Percentiles rank a stretch among this genome's conserved stretches.
phyloP scores from a whole-genome alignment of 164 flowering plant genomes.

The Tetrastigma voinierianum region DNA sequence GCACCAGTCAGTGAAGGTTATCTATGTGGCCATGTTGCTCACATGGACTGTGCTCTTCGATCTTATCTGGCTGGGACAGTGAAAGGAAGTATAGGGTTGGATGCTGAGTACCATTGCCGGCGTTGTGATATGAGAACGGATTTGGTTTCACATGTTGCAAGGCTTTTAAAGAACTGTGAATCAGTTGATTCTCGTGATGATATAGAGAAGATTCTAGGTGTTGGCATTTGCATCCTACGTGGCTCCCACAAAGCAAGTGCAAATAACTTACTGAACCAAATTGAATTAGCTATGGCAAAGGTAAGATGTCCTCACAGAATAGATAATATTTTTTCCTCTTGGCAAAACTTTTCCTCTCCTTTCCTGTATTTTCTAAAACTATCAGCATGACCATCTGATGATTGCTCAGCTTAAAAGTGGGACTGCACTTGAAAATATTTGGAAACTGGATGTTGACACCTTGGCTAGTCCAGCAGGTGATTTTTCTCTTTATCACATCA shows the following conservation, averaged over 20 bases:
- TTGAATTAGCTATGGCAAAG: conserved; percentile 44
- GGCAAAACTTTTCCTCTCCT: conserved; percentile 4
- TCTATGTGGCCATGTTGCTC: conserved; percentile 82
- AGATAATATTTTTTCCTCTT: background rate
- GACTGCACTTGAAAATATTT: conserved; percentile 38
- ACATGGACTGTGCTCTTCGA: conserved; percentile 74
- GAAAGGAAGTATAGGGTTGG: conserved; percentile 76
- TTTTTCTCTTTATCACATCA: background rate
- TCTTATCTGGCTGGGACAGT: conserved; percentile 86
- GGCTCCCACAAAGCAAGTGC: conserved; percentile 51
- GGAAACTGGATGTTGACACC: conserved; percentile 38
- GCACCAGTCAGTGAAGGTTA: conserved; percentile 36
- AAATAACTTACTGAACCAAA: conserved; percentile 31
- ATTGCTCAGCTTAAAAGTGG: conserved; percentile 60
- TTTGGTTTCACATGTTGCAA: conserved; percentile 56
- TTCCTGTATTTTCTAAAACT: conserved; percentile 19
- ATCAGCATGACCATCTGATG: conserved; percentile 23
- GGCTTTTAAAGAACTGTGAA: conserved; percentile 46
- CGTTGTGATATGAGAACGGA: conserved; percentile 82
- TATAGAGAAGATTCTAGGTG: conserved; percentile 51
- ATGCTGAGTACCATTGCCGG: conserved; percentile 83
- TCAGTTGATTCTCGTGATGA: conserved; percentile 48
- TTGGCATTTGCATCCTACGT: conserved; percentile 58
- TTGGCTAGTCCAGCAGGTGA: conserved; percentile 36
- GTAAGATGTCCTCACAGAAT: conserved; percentile 26